Conservation (phyloP, 169 alveolate species). For the Eimeria acervulina region DNA sequence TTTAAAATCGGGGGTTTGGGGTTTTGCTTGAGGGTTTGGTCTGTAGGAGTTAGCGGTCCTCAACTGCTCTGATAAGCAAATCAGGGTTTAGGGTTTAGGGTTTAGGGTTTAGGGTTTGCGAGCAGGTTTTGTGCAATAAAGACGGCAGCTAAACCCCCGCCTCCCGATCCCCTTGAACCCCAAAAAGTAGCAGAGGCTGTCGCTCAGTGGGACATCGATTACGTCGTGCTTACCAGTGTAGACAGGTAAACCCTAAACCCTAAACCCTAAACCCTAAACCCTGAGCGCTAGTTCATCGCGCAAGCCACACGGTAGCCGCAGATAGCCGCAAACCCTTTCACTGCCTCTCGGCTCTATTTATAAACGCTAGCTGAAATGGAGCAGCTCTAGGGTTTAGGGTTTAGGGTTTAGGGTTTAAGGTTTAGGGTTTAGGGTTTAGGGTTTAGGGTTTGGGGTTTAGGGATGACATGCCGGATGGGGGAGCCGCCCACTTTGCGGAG, state of each 20-base stretch:
- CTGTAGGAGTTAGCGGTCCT: neutral
- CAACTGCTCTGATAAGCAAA: too few relatives aligned
- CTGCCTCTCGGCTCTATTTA: too few relatives aligned
- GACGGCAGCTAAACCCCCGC: constrained; percentile 88
- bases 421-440: constrained; percentile 57
- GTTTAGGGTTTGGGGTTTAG: constrained; percentile 73
- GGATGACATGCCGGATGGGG: constrained; percentile 89
- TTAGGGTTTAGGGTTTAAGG: constrained; percentile 25
- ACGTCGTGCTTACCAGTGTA: constrained; percentile 88
- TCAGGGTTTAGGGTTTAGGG: constrained; percentile 33
- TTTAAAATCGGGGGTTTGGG: neutral
- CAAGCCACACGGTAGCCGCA: too few relatives aligned
- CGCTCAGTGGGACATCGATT: constrained; percentile 88
- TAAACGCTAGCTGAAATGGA: neutral
- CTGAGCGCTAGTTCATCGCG: neutral
- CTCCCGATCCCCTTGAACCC: constrained; percentile 89
- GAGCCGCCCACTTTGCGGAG: constrained; percentile 88
- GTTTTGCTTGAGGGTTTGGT: constrained; percentile 24
- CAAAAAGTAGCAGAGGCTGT: constrained; percentile 88
- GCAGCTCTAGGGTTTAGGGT: too few relatives aligned
- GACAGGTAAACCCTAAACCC: constrained; percentile 83
- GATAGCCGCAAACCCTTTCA: too few relatives aligned
- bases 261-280: constrained; percentile 39
- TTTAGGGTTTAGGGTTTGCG: neutral
- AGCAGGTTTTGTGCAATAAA: constrained; percentile 87